These are phyloP conservation scores for Verruconis gallopava DNA, from an alignment of 2,329 filamentous ascomycete genomes.

Conservation along the genomic window DNA sequence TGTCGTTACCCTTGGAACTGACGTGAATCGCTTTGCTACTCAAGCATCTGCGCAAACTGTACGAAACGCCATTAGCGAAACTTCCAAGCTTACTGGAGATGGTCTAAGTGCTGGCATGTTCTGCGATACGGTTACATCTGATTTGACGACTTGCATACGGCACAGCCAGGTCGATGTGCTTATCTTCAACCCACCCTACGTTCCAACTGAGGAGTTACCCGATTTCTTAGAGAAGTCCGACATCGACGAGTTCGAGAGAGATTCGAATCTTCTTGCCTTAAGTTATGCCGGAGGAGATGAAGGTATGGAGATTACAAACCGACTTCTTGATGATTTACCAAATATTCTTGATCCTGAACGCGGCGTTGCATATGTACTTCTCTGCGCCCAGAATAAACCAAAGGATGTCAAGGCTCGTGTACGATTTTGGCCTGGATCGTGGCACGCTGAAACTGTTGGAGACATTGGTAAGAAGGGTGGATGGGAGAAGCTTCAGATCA, in stretches of 20 bases:
- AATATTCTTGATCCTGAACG: conserved; percentile 44
- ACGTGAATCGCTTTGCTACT: conserved; percentile 79
- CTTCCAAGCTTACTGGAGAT: not conserved
- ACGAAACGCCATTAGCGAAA: conserved; percentile 10
- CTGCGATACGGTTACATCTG: conserved; percentile 54
- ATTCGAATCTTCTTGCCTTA: conserved; percentile 70
- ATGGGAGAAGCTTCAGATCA: conserved; percentile 86
- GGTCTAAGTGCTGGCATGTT: conserved; percentile 28
- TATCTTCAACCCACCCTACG: conserved; percentile 95
- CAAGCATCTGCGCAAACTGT: conserved; percentile 60
- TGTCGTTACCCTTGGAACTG: conserved; percentile 62
- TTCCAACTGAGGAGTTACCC: conserved; percentile 70
- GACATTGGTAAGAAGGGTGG: conserved; percentile 77
- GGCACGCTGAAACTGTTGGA: conserved; percentile 67
- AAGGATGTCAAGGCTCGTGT: conserved; percentile 56
- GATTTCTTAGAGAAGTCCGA: conserved; percentile 28
- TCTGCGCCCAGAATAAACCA: conserved; percentile 85
- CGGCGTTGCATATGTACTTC: conserved; percentile 77
- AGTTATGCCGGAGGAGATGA: conserved; percentile 81
- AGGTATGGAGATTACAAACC: conserved; percentile 87
- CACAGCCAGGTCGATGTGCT: conserved; percentile 60
- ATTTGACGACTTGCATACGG: conserved; percentile 53
- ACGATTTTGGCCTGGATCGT: conserved; percentile 40
- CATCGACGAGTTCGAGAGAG: conserved; percentile 49
- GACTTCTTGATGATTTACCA: conserved; percentile 59